phyloP scores from a whole-genome alignment of 2,329 filamentous ascomycete species.

The Cladosporium sp. region DNA sequence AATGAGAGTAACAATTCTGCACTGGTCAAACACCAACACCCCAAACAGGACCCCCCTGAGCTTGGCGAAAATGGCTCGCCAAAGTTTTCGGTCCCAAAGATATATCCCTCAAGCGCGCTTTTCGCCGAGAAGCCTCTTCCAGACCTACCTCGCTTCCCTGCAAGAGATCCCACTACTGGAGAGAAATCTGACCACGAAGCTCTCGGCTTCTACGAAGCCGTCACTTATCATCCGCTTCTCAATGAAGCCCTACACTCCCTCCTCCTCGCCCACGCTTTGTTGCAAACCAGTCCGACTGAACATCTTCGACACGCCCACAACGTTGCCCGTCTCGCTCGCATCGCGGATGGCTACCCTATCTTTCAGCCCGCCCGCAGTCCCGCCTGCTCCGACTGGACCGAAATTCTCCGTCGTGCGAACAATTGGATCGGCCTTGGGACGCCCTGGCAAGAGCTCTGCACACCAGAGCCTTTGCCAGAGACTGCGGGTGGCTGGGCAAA shows the following conservation, averaged over 20 bases:
- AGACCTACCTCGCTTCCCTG: constrained; percentile 62
- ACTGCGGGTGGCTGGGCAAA: constrained; percentile 29
- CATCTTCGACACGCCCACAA: constrained; percentile 75
- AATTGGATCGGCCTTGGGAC: constrained; percentile 63
- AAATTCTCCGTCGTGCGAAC: constrained; percentile 60
- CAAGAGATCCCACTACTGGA: constrained; percentile 28
- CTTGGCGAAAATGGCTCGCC: constrained; percentile 37
- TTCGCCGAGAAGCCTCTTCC: constrained; percentile 63
- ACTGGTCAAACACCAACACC: constrained; percentile 38
- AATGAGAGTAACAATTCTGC: constrained; percentile 29
- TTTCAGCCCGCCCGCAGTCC: constrained; percentile 68
- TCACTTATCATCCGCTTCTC: constrained; percentile 76
- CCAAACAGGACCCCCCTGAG: constrained; percentile 25
- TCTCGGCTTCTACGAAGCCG: constrained; percentile 49
- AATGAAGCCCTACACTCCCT: constrained; percentile 72
- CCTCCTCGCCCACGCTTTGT: constrained; percentile 69
- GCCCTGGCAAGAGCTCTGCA: constrained; percentile 66
- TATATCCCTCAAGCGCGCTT: constrained; percentile 56
- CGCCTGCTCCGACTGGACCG: constrained; percentile 72
- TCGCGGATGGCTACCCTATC: constrained; percentile 73
- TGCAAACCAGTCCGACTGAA: constrained; percentile 73
- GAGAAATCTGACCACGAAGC: constrained; percentile 26
- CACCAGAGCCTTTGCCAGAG: constrained; percentile 38
- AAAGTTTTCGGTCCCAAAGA: constrained; percentile 43
- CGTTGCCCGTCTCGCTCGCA: constrained; percentile 65